phyloP scores from a whole-genome alignment of 306 rosid species.

The Cyclanthera cordifolia region DNA sequence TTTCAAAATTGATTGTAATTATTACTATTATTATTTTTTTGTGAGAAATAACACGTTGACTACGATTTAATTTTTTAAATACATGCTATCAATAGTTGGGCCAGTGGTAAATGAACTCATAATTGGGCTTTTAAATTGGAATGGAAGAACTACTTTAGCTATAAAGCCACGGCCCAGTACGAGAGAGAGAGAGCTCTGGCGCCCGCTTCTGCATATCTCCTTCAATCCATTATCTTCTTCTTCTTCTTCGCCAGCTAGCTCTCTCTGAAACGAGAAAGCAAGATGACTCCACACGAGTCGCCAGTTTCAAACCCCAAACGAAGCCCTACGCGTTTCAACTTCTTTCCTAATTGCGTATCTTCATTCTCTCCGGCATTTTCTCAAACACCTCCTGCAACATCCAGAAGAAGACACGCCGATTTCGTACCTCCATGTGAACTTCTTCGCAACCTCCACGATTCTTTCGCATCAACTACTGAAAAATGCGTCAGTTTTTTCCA shows the following conservation, averaged over 20 bases:
- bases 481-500: slow-evolving; percentile 25
- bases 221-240: slow-evolving; percentile 6
- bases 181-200: neutral
- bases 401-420: slow-evolving; percentile 21
- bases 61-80: no score
- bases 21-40: no score
- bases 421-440: slow-evolving; percentile 21
- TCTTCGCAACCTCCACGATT: slow-evolving; percentile 31
- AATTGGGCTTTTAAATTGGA: neutral
- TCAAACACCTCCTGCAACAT: slow-evolving; percentile 35
- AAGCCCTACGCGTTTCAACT: slow-evolving; percentile 10
- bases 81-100: neutral
- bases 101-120: neutral
- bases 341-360: slow-evolving; percentile 22
- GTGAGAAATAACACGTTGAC: no score
- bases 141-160: neutral
- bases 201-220: neutral
- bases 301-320: slow-evolving; percentile 16
- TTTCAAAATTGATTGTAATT: no score
- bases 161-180: neutral
- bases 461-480: slow-evolving; percentile 27
- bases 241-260: neutral
- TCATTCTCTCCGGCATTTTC: slow-evolving; percentile 32
- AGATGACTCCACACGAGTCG: slow-evolving; percentile 38
- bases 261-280: neutral